Evolutionary conservation across 177 flowering plant species (phyloP), one percentile per base, ranked within the genome.

Genomic region (Tripterygium wilfordii): DNA sequence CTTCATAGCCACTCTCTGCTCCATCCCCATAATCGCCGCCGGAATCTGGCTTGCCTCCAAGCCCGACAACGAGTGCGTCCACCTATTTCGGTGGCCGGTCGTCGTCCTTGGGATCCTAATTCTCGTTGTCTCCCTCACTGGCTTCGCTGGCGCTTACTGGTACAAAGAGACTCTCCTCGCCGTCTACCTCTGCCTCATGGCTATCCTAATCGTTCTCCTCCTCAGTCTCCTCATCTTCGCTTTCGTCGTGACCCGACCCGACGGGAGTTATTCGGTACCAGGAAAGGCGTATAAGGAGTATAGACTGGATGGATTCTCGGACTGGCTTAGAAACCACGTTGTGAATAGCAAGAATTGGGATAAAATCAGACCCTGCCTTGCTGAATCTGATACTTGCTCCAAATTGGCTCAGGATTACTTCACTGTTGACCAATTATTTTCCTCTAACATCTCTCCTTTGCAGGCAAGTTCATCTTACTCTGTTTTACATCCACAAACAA

Each of bases 1-100:
- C 71, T 79, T 88, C 75, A 50, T 83, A 14, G 87, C 96, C 21
- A 36, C 88, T 36, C 79, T 92, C 26, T 72, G 83, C 57, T 82
- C 98, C 25, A 65, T 92, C 49, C 87, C 95, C 36, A 67, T 92
- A 14, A 85, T 82, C 48, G 76, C 71, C 15, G 53, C 88, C 23
- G 98, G 96, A 23, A 66, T 80, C 17, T 92, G 98, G 98, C 78
- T 88, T 0, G 84, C 98, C 8, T 74, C 83, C 20, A 76, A 80
- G 60, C 76, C 83, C 5, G 94, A 86, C 79, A 82, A 73, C 70
- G 78, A 71, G 53, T 92, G 96, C 69, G 50, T 74, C 64, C 88
- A 64, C 56, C 45, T 64, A 41, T 63, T 82, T 70, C 83, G 89
- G 2, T 85, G 88, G 88, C 95, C 90, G 2, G 70, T 92, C n/a